These are phyloP conservation scores for Candida mesenterica DNA, from an alignment of 1,139 yeast genomes.

Conservation along the genomic window DNA sequence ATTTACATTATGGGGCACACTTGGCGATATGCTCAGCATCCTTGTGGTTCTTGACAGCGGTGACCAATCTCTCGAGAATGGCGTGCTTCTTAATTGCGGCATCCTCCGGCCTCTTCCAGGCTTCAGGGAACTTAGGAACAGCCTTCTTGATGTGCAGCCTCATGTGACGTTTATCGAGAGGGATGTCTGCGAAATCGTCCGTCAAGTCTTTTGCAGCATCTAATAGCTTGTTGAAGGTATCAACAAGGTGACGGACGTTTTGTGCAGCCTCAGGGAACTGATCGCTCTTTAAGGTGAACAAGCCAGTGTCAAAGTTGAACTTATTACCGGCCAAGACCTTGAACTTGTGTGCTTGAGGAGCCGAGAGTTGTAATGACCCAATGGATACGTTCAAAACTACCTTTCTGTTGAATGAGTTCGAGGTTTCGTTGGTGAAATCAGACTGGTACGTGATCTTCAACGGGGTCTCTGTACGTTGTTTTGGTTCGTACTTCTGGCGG, in stretches of 20 bases:
- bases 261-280: slow-evolving; percentile 78
- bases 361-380: slow-evolving; percentile 51
- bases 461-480: slow-evolving; percentile 45
- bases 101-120: slow-evolving; percentile 80
- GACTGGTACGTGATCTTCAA: slow-evolving; percentile 68
- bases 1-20: slow-evolving; percentile 4
- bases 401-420: slow-evolving; percentile 66
- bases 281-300: slow-evolving; percentile 60
- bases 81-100: slow-evolving; percentile 46
- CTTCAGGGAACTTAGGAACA: slow-evolving; percentile 60
- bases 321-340: slow-evolving; percentile 77
- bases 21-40: slow-evolving; percentile 26
- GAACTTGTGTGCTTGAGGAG: slow-evolving; percentile 65
- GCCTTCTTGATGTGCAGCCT: slow-evolving; percentile 44
- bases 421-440: slow-evolving; percentile 63
- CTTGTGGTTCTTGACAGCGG: slow-evolving; percentile 31
- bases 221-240: slow-evolving; percentile 59
- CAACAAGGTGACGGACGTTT: slow-evolving; percentile 73
- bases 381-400: slow-evolving; percentile 62
- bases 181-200: slow-evolving; percentile 71
- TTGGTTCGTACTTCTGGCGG: slow-evolving; percentile 60
- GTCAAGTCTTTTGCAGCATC: slow-evolving; percentile 61
- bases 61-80: slow-evolving; percentile 34
- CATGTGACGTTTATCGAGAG: slow-evolving; percentile 76
- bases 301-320: slow-evolving; percentile 60